Percentiles rank a stretch among this genome's conserved stretches.
Evolutionary conservation across 2,329 filamentous ascomycete species (phyloP).

Genomic region (Trichoderma sp.): DNA sequence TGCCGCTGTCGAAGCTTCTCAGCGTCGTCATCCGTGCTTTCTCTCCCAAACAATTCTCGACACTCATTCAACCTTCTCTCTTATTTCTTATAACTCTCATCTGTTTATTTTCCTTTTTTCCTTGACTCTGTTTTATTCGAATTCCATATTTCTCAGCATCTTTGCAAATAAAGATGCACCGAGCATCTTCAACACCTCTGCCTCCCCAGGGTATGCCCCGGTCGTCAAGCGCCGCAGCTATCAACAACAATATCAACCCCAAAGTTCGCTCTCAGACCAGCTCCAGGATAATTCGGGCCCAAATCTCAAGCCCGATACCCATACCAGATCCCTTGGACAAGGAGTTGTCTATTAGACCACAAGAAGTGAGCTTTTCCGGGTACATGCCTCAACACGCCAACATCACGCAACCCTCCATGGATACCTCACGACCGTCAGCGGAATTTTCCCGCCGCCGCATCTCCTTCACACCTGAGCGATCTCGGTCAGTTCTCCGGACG

Average conservation of each 20-base stretch:
- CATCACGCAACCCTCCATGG: neutral
- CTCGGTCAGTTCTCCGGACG: constrained; percentile 56
- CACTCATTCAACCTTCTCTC: constrained; percentile 10
- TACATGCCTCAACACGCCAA: neutral
- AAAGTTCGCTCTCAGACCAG: constrained; percentile 9
- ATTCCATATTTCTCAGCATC: neutral
- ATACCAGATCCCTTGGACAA: constrained; percentile 51
- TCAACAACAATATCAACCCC: neutral
- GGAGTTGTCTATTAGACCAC: constrained; percentile 51
- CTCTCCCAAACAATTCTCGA: neutral
- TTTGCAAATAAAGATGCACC: constrained; percentile 12
- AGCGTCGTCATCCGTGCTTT: neutral
- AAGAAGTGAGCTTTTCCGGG: neutral
- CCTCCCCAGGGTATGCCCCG: constrained; percentile 5
- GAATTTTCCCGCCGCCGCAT: constrained; percentile 4
- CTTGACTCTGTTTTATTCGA: neutral
- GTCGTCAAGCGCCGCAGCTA: constrained; percentile 12
- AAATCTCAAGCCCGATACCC: constrained; percentile 63
- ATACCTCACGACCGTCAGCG: neutral
- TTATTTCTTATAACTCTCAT: neutral
- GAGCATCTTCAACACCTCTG: constrained; percentile 11
- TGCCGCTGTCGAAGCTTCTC: neutral
- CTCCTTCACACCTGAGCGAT: constrained; percentile 8
- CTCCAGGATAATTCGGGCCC: constrained; percentile 54
- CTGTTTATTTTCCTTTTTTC: neutral